phyloP scores from a whole-genome alignment of 495 filamentous ascomycete species.

The Penicillium arizonense region DNA sequence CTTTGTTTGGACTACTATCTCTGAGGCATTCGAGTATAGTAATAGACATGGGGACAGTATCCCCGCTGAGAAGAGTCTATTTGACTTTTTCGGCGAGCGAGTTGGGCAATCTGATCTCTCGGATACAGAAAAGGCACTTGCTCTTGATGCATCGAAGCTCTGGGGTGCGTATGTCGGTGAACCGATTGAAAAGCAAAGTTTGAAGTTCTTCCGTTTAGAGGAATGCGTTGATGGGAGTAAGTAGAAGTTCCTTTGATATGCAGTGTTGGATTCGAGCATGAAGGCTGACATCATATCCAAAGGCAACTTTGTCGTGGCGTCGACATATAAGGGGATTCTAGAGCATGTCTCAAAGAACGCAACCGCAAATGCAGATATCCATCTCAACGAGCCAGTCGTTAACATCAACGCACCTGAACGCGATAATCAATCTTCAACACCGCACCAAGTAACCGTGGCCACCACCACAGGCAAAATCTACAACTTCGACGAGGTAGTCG shows the following conservation, averaged over 20 bases:
- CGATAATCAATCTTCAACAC: constrained; percentile 4
- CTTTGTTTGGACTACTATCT: constrained; percentile 77
- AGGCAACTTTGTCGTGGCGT: constrained; percentile 89
- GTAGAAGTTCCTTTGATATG: constrained; percentile 18
- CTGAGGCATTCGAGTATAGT: constrained; percentile 76
- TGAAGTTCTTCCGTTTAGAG: constrained; percentile 94
- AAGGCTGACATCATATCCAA: background rate
- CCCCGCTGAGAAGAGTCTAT: constrained; percentile 62
- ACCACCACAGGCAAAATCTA: constrained; percentile 51
- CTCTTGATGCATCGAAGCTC: constrained; percentile 62
- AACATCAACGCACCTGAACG: constrained; percentile 40
- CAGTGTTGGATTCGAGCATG: background rate
- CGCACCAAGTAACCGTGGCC: constrained; percentile 48
- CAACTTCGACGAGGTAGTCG: constrained; percentile 79
- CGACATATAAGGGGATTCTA: constrained; percentile 79
- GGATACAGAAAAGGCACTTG: constrained; percentile 50
- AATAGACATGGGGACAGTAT: constrained; percentile 65
- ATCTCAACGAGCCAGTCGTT: constrained; percentile 53
- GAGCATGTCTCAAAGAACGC: constrained; percentile 63
- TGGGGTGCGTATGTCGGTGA: constrained; percentile 93
- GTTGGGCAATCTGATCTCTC: constrained; percentile 54
- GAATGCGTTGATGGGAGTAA: constrained; percentile 87
- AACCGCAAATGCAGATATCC: constrained; percentile 60
- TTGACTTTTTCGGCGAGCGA: constrained; percentile 72
- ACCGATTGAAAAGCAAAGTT: constrained; percentile 70